These are phyloP conservation scores for Plantago ovata DNA, from an alignment of 257 asterid genomes.

Conservation along the genomic window DNA sequence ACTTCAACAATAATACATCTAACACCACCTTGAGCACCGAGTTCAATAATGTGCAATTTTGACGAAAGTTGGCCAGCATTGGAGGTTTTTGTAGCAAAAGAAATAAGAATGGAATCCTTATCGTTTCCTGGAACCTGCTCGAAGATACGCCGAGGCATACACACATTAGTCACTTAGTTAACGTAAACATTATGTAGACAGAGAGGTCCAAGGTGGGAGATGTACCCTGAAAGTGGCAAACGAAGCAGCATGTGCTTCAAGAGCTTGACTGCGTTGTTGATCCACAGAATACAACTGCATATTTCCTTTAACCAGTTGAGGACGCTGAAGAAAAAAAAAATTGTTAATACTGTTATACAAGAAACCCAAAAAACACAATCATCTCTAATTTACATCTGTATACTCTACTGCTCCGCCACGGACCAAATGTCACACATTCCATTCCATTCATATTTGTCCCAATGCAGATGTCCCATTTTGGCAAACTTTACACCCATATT, in stretches of 20 bases:
- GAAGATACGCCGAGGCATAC: constrained; percentile 13
- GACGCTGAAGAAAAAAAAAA: constrained; percentile 49
- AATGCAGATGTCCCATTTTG: no score
- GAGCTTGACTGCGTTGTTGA: constrained; percentile 98
- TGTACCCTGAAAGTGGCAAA: constrained; percentile 83
- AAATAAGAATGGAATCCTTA: constrained; percentile 85
- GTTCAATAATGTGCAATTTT: constrained; percentile 92
- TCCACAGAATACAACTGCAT: constrained; percentile 97
- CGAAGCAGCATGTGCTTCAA: constrained; percentile 98
- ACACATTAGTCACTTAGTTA: constrained; percentile 11
- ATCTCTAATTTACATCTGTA: background rate
- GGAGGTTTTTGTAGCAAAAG: constrained; percentile 80
- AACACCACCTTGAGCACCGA: constrained; percentile 96
- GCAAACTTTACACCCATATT: no score
- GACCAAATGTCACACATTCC: no score
- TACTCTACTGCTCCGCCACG: no score
- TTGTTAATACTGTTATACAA: constrained; percentile 19
- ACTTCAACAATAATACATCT: constrained; percentile 7
- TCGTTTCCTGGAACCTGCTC: constrained; percentile 86
- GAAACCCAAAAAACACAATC: constrained; percentile 15
- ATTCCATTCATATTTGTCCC: no score
- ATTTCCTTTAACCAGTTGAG: constrained; percentile 94
- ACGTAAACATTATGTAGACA: constrained; percentile 17
- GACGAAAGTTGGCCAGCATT: constrained; percentile 87
- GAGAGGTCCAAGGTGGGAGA: constrained; percentile 14